Conservation (phyloP, 2,329 filamentous ascomycete genomes). For the Aspergillus floridensis region DNA sequence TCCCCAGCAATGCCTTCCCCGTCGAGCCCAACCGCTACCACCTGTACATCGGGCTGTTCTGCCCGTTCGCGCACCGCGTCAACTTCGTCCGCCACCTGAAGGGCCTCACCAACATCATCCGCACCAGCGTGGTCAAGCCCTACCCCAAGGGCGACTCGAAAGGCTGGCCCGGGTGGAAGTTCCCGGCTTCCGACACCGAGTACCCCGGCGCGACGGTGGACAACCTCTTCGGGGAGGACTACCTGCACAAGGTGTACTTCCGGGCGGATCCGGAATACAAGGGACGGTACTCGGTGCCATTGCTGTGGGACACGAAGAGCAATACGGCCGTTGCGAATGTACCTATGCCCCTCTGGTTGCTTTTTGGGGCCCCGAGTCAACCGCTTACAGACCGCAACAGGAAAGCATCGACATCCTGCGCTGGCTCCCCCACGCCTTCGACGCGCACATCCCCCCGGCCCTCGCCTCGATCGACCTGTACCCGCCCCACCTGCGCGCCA, state of each 20-base stretch:
- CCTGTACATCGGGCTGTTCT: slow-evolving; percentile 60
- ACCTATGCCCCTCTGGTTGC: no score
- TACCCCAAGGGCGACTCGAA: slow-evolving; percentile 65
- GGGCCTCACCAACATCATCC: slow-evolving; percentile 54
- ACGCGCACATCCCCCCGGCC: slow-evolving; percentile 44
- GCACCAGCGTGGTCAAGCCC: slow-evolving; percentile 59
- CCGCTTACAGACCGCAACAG: background rate
- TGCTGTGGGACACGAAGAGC: slow-evolving; percentile 61
- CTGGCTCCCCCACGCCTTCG: slow-evolving; percentile 58
- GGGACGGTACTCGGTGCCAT: slow-evolving; percentile 59
- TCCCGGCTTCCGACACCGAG: slow-evolving; percentile 51
- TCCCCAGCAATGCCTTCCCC: slow-evolving; percentile 48
- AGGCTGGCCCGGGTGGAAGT: slow-evolving; percentile 63
- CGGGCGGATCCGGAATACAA: slow-evolving; percentile 59
- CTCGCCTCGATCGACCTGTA: slow-evolving; percentile 53
- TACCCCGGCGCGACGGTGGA: slow-evolving; percentile 62
- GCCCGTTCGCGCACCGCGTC: slow-evolving; percentile 62
- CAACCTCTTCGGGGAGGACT: slow-evolving; percentile 57
- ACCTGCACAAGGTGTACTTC: slow-evolving; percentile 63
- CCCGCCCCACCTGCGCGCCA: slow-evolving; percentile 45
- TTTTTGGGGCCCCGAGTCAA: no score
- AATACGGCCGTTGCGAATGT: slow-evolving; percentile 57
- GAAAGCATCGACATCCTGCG: slow-evolving; percentile 51
- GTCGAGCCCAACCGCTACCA: slow-evolving; percentile 55
- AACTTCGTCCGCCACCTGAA: slow-evolving; percentile 60